Conservation (phyloP, 345 rosid genomes). For the Dimocarpus longan region DNA sequence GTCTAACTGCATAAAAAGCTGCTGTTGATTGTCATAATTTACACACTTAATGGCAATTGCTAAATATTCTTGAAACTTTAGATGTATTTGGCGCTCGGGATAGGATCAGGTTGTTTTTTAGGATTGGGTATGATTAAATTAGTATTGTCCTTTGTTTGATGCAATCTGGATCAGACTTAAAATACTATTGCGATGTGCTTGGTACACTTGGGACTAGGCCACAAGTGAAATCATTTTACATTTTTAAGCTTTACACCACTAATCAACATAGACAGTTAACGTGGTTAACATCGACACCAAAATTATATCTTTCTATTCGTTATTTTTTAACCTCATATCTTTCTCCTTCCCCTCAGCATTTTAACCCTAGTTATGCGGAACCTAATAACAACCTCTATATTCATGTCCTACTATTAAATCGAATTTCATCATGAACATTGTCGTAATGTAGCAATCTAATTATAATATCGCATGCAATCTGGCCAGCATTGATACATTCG, state of each 20-base stretch:
- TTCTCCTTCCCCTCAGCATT: not conserved
- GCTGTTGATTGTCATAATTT: too few species aligned
- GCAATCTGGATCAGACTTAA: not conserved
- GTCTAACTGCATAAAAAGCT: too few species aligned
- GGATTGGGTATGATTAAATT: not conserved
- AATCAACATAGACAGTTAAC: not conserved
- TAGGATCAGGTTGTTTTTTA: too few species aligned
- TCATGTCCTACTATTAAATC: not conserved
- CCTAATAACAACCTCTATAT: not conserved
- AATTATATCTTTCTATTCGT: too few species aligned
- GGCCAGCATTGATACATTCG: too few species aligned
- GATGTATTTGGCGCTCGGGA: too few species aligned
- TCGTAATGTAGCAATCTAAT: not conserved
- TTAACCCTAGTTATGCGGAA: not conserved
- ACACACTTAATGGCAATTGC: too few species aligned
- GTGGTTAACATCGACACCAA: not conserved
- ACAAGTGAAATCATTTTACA: not conserved
- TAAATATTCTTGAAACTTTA: too few species aligned
- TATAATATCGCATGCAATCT: too few species aligned
- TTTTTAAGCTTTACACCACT: not conserved
- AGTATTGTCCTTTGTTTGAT: not conserved
- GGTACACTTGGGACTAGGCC: not conserved
- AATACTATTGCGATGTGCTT: not conserved
- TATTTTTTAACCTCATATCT: not conserved
- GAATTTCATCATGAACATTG: too few species aligned